Evolutionary conservation across 2,329 filamentous ascomycete species (phyloP).

Genomic region (Cordyceps farinosa): DNA sequence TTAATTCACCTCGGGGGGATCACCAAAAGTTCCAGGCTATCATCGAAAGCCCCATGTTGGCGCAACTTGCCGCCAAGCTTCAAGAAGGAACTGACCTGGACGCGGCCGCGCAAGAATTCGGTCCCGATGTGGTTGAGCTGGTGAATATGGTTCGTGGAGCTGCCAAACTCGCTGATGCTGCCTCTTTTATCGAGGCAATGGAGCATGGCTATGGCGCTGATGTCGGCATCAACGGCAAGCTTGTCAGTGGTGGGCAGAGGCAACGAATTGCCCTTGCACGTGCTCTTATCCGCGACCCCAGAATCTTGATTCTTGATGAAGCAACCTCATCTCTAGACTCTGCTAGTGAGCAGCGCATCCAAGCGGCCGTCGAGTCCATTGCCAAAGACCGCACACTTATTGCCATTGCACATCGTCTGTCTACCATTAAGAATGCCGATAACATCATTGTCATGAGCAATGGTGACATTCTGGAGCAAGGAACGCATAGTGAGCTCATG

Average conservation of each 20-base stretch:
- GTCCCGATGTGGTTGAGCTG: slow-evolving; percentile 47
- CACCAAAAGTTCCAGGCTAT: slow-evolving; percentile 40
- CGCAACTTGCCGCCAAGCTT: slow-evolving; percentile 49
- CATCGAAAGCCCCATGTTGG: slow-evolving; percentile 48
- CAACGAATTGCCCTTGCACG: slow-evolving; percentile 58
- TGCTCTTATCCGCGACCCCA: slow-evolving; percentile 53
- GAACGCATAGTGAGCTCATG: slow-evolving; percentile 59
- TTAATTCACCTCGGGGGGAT: slow-evolving; percentile 40
- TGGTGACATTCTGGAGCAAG: slow-evolving; percentile 60
- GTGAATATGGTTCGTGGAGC: slow-evolving; percentile 48
- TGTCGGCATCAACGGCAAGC: slow-evolving; percentile 51
- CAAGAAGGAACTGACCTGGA: slow-evolving; percentile 48
- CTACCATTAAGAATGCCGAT: slow-evolving; percentile 61
- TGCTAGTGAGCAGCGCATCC: slow-evolving; percentile 53
- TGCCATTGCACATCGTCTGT: slow-evolving; percentile 61
- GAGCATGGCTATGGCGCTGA: slow-evolving; percentile 52
- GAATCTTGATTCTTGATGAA: slow-evolving; percentile 58
- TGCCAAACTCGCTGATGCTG: slow-evolving; percentile 56
- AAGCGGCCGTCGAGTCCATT: slow-evolving; percentile 44
- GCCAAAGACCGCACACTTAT: slow-evolving; percentile 58
- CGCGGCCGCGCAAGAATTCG: slow-evolving; percentile 40
- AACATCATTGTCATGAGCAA: slow-evolving; percentile 63
- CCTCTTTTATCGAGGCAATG: slow-evolving; percentile 50
- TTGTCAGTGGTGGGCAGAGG: slow-evolving; percentile 58
- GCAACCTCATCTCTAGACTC: slow-evolving; percentile 60